These are phyloP conservation scores for Fusarium nurragi DNA, from an alignment of 2,329 filamentous ascomycete genomes.

Conservation along the genomic window DNA sequence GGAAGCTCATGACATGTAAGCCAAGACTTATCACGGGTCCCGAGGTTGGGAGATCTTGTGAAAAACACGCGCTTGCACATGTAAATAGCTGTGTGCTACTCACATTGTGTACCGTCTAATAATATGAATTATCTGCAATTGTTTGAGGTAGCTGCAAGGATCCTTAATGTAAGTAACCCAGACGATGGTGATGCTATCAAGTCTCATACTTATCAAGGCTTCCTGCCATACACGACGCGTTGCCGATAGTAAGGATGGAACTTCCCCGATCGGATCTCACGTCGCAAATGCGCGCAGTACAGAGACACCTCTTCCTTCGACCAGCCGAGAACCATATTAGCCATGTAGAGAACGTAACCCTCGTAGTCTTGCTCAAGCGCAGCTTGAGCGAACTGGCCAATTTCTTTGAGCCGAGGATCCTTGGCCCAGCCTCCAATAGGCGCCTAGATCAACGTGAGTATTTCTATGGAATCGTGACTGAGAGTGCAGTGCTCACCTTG, in stretches of 20 bases:
- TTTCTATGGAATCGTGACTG: rapidly evolving
- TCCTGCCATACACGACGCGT: constrained; percentile 42
- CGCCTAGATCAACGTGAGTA: constrained; percentile 9
- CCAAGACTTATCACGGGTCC: constrained; percentile 1
- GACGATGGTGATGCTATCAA: no score
- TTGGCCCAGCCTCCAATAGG: constrained; percentile 35
- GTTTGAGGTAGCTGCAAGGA: no score
- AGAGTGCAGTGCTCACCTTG: neutral
- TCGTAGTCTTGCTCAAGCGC: constrained; percentile 51
- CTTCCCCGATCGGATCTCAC: constrained; percentile 45
- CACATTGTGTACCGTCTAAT: no score
- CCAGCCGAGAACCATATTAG: constrained; percentile 51
- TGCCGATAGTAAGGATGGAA: constrained; percentile 46
- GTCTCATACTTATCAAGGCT: constrained; percentile 25
- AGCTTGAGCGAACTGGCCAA: constrained; percentile 44
- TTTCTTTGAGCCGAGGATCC: constrained; percentile 21
- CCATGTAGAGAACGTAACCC: constrained; percentile 48
- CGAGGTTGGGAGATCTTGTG: neutral
- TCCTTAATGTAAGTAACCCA: no score
- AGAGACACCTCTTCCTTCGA: constrained; percentile 46
- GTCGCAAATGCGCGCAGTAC: constrained; percentile 49
- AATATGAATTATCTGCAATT: no score
- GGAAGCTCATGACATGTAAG: neutral
- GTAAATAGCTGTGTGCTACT: neutral
- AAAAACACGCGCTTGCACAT: neutral